Base-by-base conservation (phyloP, 305 asterid genomes). In the Fraxinus albicans region DNA sequence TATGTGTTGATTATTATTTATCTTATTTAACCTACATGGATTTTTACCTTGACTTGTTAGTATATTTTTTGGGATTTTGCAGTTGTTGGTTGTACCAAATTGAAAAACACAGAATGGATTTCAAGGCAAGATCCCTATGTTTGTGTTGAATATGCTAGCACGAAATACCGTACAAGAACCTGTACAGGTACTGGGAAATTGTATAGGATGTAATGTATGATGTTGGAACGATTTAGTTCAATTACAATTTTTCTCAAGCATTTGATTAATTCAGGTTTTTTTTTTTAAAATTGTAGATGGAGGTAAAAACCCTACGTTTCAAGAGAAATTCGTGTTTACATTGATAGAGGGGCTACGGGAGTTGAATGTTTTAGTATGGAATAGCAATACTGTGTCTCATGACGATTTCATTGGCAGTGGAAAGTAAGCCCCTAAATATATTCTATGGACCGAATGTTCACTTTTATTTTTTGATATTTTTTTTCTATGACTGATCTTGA, bases 121-220 rank as follows among this genome's bases (percentile, higher is more conserved):
- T 88, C 93, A 55, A 87, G 93, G 83, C 93, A 90, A 80, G 93
- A 90, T 88, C 91, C 93, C 6, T 90, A 90, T 67, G 93, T 87
- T 83, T 87, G 90, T 81, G 82, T 90, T 10, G 91, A 90, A 73
- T 90, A 90, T 34, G 93, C 79, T 53, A 87, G 82, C 82, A 84
- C 87, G 55, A 88, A 88, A 33, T 83, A 15, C 63, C 86, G 93
- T 0, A 90, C 93, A 10, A 89, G 90, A 25, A 88, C 91, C 42
- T 87, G 88, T 31, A 90, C 86, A 79, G 93, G 93, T 90, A 21
- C 6, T 29, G 76, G 42, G 40, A 29, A 12, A 33, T 70, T 2
- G 40, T 70, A 4, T 15, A 31, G 23, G 17, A 31, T 70, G 31
- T 70, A 31, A 1, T 69, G 38, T 69, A 3, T 67, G n/a, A 69